Evolutionary conservation across 225 moss, liverwort and hornwort genomes (phyloP).

Genomic region (Antitrichia curtipendula): DNA sequence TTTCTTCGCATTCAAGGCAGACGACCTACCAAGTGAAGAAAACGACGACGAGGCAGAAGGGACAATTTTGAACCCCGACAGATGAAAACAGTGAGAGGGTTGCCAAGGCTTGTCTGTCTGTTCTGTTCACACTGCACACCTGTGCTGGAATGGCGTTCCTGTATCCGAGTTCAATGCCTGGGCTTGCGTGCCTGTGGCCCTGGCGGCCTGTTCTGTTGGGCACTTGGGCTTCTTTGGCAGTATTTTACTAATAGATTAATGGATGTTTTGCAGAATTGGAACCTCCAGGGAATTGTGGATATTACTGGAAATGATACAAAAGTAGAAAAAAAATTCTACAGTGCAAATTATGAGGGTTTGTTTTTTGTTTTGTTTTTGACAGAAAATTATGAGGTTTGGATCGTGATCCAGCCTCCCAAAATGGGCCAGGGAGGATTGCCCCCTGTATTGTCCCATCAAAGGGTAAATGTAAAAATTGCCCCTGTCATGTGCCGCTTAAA

Average conservation of each 20-base stretch:
- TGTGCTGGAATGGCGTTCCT: no score
- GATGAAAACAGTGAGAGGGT: not conserved
- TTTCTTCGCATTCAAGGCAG: not conserved
- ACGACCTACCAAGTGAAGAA: not conserved
- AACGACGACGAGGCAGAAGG: not conserved
- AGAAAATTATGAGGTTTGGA: not conserved
- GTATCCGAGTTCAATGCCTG: not conserved
- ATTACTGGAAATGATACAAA: not conserved
- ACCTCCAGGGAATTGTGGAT: not conserved
- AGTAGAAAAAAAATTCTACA: no score
- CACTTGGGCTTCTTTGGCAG: not conserved
- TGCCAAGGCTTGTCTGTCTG: not conserved
- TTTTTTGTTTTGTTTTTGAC: no score
- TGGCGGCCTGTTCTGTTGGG: not conserved
- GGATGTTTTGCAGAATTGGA: not conserved
- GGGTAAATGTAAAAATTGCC: no score
- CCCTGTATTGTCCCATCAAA: no score
- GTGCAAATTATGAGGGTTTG: not conserved
- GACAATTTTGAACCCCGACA: not conserved
- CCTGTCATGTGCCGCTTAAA: no score
- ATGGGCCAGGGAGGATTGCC: no score
- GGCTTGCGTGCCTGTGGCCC: no score
- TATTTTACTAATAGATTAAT: not conserved
- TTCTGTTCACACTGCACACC: not conserved
- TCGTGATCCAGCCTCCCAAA: not conserved